These are phyloP conservation scores for Aspergillus hiratsukae DNA, from an alignment of 2,329 filamentous ascomycete species.

Conservation along the genomic window DNA sequence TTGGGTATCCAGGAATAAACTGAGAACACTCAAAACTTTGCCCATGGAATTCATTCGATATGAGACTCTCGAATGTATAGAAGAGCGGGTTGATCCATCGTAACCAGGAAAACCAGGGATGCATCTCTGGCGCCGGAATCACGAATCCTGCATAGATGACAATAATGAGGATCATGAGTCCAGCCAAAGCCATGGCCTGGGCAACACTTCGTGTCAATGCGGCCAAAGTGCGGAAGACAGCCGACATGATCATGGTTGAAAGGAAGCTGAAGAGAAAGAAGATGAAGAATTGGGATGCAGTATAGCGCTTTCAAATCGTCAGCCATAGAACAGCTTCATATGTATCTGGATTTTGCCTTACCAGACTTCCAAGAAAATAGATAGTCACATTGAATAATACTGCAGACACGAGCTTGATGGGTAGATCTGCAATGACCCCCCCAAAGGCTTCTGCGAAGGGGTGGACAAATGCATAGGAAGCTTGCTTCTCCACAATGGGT, in stretches of 20 bases:
- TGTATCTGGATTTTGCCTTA: conserved; percentile 8
- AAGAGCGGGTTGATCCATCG: conserved; percentile 61
- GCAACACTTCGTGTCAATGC: conserved; percentile 58
- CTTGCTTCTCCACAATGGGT: conserved; percentile 88
- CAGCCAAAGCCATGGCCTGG: conserved; percentile 57
- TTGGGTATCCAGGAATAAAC: conserved; percentile 44
- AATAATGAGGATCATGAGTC: conserved; percentile 51
- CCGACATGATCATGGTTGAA: conserved; percentile 43
- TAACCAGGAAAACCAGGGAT: conserved; percentile 63
- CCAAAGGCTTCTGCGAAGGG: conserved; percentile 81
- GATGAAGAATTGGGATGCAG: conserved; percentile 54
- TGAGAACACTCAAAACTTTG: conserved; percentile 54
- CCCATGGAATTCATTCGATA: conserved; percentile 56
- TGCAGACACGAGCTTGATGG: conserved; percentile 70
- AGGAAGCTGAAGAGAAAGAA: conserved; percentile 58
- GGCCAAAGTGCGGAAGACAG: conserved; percentile 57
- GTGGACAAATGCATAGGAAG: conserved; percentile 83
- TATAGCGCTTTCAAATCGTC: background rate
- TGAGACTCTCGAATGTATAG: conserved; percentile 61
- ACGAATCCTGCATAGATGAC: conserved; percentile 66
- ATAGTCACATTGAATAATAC: conserved; percentile 74
- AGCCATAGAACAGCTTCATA: background rate
- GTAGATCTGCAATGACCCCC: conserved; percentile 81
- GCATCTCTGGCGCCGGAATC: conserved; percentile 54
- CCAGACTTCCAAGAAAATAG: conserved; percentile 81